Base-by-base conservation (phyloP, 306 rosid genomes). In the Albizia julibrissin region DNA sequence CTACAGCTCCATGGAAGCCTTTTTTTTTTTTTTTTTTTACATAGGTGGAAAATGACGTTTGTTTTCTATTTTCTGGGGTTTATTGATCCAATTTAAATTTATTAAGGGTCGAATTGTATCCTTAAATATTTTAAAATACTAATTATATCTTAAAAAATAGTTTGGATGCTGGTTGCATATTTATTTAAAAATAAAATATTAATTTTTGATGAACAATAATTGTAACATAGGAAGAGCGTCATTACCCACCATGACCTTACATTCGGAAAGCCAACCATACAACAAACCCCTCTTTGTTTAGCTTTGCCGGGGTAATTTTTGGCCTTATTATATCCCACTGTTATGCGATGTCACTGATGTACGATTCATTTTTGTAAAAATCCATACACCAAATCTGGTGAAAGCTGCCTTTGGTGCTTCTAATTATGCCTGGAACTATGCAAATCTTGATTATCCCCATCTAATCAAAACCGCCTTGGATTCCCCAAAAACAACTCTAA, bases 351-450 rank as follows among this genome's bases (percentile, higher is more conserved):
- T 65, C 88, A 84, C 27, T 78, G 82, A 73, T 62, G 56, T 67
- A 82, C 72, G 77, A 39, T 5, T 72, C 54, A 61, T 77, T 18
- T 77, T 87, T 82, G 87, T 81, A 68, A 79, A 79, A 86, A 84
- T 49, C 89, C 47, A 87, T 69, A 79, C 92, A 79, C 88, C 91
- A 88, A 86, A 90, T 88, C 85, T 81, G 90, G 90, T 40, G 74
- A 69, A 69, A 40, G 19, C 19, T 81, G 81, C 69, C 77, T 67
- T 80, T 81, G 72, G 11, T 75, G 73, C 84, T 80, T 85, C 87
- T 82, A 76, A 88, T 83, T 79, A 78, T 83, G 76, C 87, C 76
- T 82, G 80, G 86, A 80, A 85, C 80, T 67, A 72, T 83, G 81
- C 84, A 79, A 79, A 80, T 68, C 83, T 82, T 49, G 86, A 83